Evolutionary conservation across 352 stramenopile species (phyloP).

Genomic region (Phytopythium chamaehyphon): DNA sequence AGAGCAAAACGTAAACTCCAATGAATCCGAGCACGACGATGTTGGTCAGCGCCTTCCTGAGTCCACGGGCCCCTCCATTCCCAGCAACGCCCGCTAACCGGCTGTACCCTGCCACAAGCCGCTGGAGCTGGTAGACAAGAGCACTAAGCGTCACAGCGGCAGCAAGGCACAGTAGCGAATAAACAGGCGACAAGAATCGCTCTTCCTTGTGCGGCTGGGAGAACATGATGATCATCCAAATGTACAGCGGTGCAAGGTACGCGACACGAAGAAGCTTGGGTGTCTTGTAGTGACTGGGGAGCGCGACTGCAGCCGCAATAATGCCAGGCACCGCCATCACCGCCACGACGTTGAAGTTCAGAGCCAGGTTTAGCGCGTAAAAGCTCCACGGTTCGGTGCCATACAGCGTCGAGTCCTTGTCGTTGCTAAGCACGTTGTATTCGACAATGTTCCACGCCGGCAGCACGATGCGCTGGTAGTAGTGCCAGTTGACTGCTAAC

Average conservation of each 20-base stretch:
- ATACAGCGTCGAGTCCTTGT: slow-evolving; percentile 97
- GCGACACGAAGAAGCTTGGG: slow-evolving; percentile 23
- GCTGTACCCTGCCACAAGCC: slow-evolving; percentile 13
- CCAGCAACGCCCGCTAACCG: not conserved
- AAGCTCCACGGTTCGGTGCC: slow-evolving; percentile 93
- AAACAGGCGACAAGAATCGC: slow-evolving; percentile 96
- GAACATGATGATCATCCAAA: slow-evolving; percentile 93
- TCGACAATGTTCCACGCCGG: slow-evolving; percentile 93
- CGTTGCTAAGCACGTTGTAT: slow-evolving; percentile 92
- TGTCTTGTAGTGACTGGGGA: slow-evolving; percentile 33
- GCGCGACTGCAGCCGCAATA: slow-evolving; percentile 15
- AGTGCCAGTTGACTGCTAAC: slow-evolving; percentile 78
- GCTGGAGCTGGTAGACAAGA: slow-evolving; percentile 28
- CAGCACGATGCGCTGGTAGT: slow-evolving; percentile 65
- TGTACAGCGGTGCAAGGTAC: slow-evolving; percentile 67
- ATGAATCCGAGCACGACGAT: slow-evolving; percentile 40
- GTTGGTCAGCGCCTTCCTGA: slow-evolving; percentile 13
- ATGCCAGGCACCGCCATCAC: slow-evolving; percentile 55
- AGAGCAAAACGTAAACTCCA: slow-evolving; percentile 49
- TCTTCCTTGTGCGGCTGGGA: slow-evolving; percentile 98
- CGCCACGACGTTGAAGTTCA: slow-evolving; percentile 94
- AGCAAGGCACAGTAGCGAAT: slow-evolving; percentile 87
- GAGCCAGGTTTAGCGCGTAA: slow-evolving; percentile 94
- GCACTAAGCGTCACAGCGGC: slow-evolving; percentile 73
- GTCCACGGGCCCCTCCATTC: not conserved